A percentile compares a stretch with the other conserved stretches of the same genome.
Conservation (phyloP, 2,329 filamentous ascomycete genomes). For the Aspergillus latus region DNA sequence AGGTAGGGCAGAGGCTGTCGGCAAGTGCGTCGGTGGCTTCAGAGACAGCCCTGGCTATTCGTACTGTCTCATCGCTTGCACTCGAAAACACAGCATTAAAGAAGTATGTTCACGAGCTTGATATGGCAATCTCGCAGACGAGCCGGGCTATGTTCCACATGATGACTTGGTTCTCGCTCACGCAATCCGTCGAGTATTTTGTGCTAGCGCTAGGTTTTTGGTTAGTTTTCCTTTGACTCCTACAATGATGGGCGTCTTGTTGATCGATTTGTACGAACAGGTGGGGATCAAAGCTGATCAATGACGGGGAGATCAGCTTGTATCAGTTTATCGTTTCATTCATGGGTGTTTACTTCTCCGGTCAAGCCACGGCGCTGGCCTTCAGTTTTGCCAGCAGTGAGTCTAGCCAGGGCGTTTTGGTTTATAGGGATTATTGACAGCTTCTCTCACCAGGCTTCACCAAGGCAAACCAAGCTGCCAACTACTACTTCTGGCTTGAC, state of each 20-base stretch:
- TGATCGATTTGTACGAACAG: neutral
- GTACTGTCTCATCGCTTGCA: slow-evolving; percentile 50
- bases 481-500: slow-evolving; percentile 49
- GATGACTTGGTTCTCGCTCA: slow-evolving; percentile 31
- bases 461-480: slow-evolving; percentile 51
- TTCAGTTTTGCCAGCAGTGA: slow-evolving; percentile 28
- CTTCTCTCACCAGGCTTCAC: slow-evolving; percentile 43
- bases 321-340: slow-evolving; percentile 46
- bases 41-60: slow-evolving; percentile 50
- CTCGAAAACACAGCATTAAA: slow-evolving; percentile 43
- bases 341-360: slow-evolving; percentile 42
- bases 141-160: slow-evolving; percentile 23
- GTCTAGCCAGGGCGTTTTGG: neutral
- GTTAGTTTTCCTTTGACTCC: slow-evolving; percentile 24
- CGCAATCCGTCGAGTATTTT: slow-evolving; percentile 29
- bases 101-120: slow-evolving; percentile 25
- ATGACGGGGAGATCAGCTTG: slow-evolving; percentile 44
- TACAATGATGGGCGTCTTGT: neutral
- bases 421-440: neutral
- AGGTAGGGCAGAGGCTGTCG: slow-evolving; percentile 35
- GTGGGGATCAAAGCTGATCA: slow-evolving; percentile 62
- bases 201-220: slow-evolving; percentile 32
- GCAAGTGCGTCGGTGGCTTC: slow-evolving; percentile 44
- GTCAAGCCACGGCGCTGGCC: slow-evolving; percentile 29
- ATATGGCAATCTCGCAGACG: slow-evolving; percentile 23